Base-by-base conservation (phyloP, 371 early-diverging fungal genomes). In the Mucor lusitanicus region DNA sequence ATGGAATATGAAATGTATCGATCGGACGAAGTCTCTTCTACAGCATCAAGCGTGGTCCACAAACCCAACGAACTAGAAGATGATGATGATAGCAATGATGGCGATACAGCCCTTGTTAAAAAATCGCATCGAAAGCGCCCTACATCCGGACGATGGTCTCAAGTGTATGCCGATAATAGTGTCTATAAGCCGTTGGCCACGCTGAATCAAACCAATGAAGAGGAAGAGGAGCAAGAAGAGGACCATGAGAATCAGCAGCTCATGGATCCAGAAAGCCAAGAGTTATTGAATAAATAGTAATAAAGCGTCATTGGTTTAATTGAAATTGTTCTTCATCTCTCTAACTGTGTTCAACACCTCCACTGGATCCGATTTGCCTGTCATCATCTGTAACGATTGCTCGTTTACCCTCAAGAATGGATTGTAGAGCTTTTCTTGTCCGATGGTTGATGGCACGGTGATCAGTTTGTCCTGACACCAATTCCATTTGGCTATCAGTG, bases 401-500 rank as follows among this genome's bases (percentile, higher is more conserved):
- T 91, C 88, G 46, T 82, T 79, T 55, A 94, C 91, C 32, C 98
- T 85, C 80, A 97, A 78, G 69, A 97, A 97, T 3, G 96, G 96
- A 64, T 97, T 97, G 73, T 87, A 90, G 54, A 85, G 73, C 59
- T 89, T 80, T 68, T 97, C 97, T 58, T 93, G 92, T 11, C 85
- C 95, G 72, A 97, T 93, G 0, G 94, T 94, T 32, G 92, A 90
- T 12, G 97, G 96, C 12, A 97, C 90, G 1, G 96, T 94, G 50
- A 79, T 75, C 2, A 69, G 32, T 39, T 74, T 77, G n/a, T 70
- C 64, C 46, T 87, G 84, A 62, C 83, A 80, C 87, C 88, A 89
- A 39, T 77, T 79, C 62, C 88, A 84, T 72, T 93, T 92, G 2
- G 79, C 73, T 59, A 75, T 62, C 27, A 84, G 61, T 11, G 76